A percentile compares a stretch with the other conserved stretches of the same genome.
phyloP scores from a whole-genome alignment of 495 filamentous ascomycete genomes.

The Filosporella fistucella region DNA sequence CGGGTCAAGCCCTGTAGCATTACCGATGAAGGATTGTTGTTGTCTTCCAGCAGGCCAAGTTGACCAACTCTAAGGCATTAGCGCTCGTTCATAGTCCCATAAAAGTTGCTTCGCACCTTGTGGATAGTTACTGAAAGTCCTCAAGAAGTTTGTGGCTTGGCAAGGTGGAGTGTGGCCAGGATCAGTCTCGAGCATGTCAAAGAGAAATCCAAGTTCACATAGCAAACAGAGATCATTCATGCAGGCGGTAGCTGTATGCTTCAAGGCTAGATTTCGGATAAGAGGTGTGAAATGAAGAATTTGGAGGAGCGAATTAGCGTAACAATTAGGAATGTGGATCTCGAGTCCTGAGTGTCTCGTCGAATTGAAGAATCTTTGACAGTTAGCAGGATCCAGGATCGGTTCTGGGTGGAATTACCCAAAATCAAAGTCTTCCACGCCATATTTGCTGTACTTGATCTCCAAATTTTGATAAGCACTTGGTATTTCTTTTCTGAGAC shows the following conservation, averaged over 20 bases:
- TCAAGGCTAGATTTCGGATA: conserved; percentile 83
- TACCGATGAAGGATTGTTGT: conserved; percentile 57
- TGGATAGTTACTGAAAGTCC: conserved; percentile 74
- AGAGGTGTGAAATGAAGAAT: conserved; percentile 85
- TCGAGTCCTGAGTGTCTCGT: conserved; percentile 87
- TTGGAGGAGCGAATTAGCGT: conserved; percentile 90
- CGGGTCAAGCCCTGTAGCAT: conserved; percentile 76
- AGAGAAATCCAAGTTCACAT: conserved; percentile 92
- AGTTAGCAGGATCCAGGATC: background rate
- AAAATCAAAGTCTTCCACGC: conserved; percentile 97
- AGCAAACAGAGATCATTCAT: conserved; percentile 76
- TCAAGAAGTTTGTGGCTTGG: conserved; percentile 94
- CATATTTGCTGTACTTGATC: conserved; percentile 96
- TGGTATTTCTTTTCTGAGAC: conserved; percentile 68
- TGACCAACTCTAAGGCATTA: conserved; percentile 47
- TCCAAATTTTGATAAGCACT: conserved; percentile 85
- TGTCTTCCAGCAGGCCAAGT: conserved; percentile 78
- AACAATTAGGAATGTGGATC: conserved; percentile 94
- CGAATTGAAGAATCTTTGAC: conserved; percentile 70
- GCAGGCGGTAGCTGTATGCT: conserved; percentile 82
- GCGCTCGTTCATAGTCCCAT: conserved; percentile 7
- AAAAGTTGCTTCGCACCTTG: conserved; percentile 40
- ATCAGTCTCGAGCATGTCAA: conserved; percentile 97
- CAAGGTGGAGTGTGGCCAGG: conserved; percentile 88
- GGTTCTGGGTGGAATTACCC: conserved; percentile 47